Conservation (phyloP, 192 early-diverging fungal genomes). For the Coemansia sp. region DNA sequence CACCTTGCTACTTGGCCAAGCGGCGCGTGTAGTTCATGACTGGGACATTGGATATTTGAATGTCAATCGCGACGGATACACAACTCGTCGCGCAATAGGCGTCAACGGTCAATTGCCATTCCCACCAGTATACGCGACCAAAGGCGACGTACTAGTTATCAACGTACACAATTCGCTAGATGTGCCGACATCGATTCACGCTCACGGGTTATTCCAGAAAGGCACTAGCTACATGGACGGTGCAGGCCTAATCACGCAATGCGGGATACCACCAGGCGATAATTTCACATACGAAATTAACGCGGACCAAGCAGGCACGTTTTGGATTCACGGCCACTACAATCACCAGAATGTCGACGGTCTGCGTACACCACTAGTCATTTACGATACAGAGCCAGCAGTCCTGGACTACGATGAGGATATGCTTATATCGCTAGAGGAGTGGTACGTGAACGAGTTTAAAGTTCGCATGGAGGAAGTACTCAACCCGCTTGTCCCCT, state of each 20-base stretch:
- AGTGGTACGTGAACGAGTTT: conserved; percentile 63
- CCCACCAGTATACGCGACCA: conserved; percentile 12
- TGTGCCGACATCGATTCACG: conserved; percentile 64
- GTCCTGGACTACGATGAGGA: conserved; percentile 67
- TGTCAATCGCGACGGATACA: conserved; percentile 66
- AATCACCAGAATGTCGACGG: conserved; percentile 77
- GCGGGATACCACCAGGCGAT: conserved; percentile 67
- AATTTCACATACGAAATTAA: conserved; percentile 68
- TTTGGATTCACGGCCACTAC: conserved; percentile 78
- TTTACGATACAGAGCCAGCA: conserved; percentile 59
- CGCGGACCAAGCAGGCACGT: conserved; percentile 64
- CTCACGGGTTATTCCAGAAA: conserved; percentile 78
- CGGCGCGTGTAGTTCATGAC: conserved; percentile 21
- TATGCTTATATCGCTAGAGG: conserved; percentile 60
- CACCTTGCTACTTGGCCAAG: not conserved
- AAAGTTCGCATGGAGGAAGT: conserved; percentile 37
- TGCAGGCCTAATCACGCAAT: conserved; percentile 66
- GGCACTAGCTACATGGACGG: conserved; percentile 70
- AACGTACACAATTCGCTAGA: conserved; percentile 54
- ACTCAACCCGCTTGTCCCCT: conserved; percentile 53
- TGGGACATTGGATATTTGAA: conserved; percentile 66
- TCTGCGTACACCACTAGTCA: conserved; percentile 67
- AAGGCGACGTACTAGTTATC: conserved; percentile 32
- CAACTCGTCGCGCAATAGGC: conserved; percentile 61
- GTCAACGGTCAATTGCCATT: conserved; percentile 66